Evolutionary conservation across 805 yeast species (phyloP), one percentile per base, ranked within the genome.

Genomic region (Candida sonorensis): DNA sequence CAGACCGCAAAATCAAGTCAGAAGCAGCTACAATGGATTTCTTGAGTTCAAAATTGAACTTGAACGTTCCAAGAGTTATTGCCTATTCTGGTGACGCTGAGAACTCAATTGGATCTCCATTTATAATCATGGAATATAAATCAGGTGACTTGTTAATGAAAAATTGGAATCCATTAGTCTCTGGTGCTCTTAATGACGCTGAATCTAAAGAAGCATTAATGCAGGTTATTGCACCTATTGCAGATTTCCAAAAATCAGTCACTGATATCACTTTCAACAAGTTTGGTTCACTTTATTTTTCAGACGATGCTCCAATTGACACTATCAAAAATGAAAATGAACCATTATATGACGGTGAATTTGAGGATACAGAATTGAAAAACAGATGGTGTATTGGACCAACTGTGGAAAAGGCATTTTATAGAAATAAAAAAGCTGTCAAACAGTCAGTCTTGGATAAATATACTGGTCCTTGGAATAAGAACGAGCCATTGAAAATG

Each of bases 21-120:
- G 98, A 90, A 58, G 96, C 79, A 33, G 98, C 98, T 14, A 90
- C 97, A 1, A 65, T 84, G 67, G 97, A 90, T 58, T 92, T 83
- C 56, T 67, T 80, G 34, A 56, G 66, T 22, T 57, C 71, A 42
- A 84, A 85, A 51, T 59, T 83, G 34, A 76, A 75, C 1, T 56
- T 81, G 30, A 68, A 71, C 16, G 83, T 83, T 27, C 97, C 97
- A 26, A 75, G 72, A 46, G 82, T 84, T 10, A 61, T 75, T 34
- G 71, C 81, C 2, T 82, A 76, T 50, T 85, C 86, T 37, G 65
- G 73, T 18, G 69, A 72, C 27, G 58, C 65, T 15, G 57, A 71
- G 28, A 90, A 88, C 53, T 68, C 76, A 10, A 50, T 88, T 21
- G 72, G 75, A 31, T 58, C 77, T 20, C 95, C 95, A 24, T 90